Base-by-base conservation (phyloP, 495 filamentous ascomycete species). In the Trichoderma erinaceum region DNA sequence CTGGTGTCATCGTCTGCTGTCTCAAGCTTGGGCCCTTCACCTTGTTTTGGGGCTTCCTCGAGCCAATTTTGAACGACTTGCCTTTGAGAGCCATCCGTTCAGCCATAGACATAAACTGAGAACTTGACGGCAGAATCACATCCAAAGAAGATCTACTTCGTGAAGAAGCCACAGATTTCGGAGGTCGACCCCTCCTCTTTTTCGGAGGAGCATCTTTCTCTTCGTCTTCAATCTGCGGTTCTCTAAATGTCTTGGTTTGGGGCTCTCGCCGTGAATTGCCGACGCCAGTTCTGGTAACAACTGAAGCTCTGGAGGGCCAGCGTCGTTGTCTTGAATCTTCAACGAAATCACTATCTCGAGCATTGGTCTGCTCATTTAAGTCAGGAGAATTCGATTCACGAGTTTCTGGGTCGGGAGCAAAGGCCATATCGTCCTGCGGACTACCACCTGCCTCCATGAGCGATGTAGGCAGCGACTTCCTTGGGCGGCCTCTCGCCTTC, bases 21-120 rank as follows among this genome's bases (percentile, higher is more conserved):
- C 25, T 25, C 25, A 25, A 18, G 12, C 25, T 23, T 21, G 50
- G 21, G 1, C 16, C 27, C 27, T 61, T 61, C 56, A 25, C 23
- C 6, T 15, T 15, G 18, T 2, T 41, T 25, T 46, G n/a, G 6
- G 43, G 32, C 64, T 70, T 77, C 7, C 74, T 71, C 35, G 70
- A 68, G 16, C 72, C 70, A 41, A 81, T 82, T 72, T 77, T 81
- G 67, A 81, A 72, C 58, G 78, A 82, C 69, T 76, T 81, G 52
- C 80, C 80, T 58, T 74, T 76, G 15, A 80, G 69, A 56, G 73
- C 77, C 74, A 80, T 79, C n/a, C 79, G 72, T 35, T 82, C 81
- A 43, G 75, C 75, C 77, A 83, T 77, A 10, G 81, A 82, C 72
- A 82, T 72, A 35, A 76, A 77, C 21, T 63, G 70, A 43, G 64